Percentiles rank a stretch among this genome's conserved stretches.
Conservation (phyloP, 2,329 filamentous ascomycete species). For the Venturia oleaginea region DNA sequence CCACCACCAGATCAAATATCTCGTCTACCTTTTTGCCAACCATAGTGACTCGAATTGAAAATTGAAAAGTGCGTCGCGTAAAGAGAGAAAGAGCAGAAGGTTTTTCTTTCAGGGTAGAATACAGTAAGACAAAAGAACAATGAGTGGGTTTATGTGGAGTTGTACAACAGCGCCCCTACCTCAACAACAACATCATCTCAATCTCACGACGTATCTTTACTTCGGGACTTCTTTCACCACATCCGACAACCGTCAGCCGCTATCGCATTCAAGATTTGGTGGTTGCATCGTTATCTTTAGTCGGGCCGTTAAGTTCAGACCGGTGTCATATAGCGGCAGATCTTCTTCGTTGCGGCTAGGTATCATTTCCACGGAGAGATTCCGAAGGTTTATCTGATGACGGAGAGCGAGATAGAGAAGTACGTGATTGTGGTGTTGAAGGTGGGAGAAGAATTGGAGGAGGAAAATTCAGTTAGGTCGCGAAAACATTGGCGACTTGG, state of each 20-base stretch:
- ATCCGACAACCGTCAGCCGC: neutral
- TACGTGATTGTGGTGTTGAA: neutral
- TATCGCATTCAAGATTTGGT: neutral
- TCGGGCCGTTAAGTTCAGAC: neutral
- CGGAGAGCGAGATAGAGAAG: neutral
- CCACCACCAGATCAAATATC: neutral
- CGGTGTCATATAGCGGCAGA: neutral
- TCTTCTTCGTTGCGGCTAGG: neutral
- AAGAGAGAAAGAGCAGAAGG: neutral
- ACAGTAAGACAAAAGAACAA: neutral
- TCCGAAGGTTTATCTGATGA: neutral
- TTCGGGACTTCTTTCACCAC: neutral
- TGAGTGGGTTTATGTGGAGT: neutral
- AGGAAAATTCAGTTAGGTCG: too few species aligned
- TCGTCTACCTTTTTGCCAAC: neutral
- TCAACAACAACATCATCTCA: neutral
- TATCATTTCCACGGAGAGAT: neutral
- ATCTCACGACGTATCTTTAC: neutral
- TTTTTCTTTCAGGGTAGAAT: neutral
- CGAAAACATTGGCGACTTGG: too few species aligned
- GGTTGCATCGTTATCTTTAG: neutral
- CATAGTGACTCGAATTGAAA: neutral
- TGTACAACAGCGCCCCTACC: neutral
- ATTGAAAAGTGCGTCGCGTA: neutral
- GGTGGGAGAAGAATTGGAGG: neutral